Evolutionary conservation across 495 filamentous ascomycete species (phyloP), one percentile per base, ranked within the genome.

Genomic region (Aspergillus bridgeri): DNA sequence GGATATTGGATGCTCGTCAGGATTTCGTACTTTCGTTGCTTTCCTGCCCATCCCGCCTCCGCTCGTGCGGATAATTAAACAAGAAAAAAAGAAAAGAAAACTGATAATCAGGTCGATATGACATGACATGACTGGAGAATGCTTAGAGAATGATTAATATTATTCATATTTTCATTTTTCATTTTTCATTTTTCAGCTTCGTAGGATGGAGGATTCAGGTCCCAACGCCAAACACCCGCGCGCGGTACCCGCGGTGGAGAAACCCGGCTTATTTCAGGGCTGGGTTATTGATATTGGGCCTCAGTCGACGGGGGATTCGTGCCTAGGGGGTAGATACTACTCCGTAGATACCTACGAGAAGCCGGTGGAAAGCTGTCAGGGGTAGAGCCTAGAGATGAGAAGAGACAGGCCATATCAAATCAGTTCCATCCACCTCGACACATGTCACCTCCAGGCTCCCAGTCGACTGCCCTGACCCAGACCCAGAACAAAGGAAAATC

Each of bases 231-330:
- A 38, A 38, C 46, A 17, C 48, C 48, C 24, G 47, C 53, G 59
- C 59, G 59, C 59, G 59, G 59, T 61, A 54, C 53, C 59, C 54
- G 59, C 58, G 58, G 58, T 60, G 58, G 58, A 42, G 56, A 52
- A 13, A 3, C 33, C 33, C 51, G 45, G 59, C 54, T n/a, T 57
- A 54, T 61, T 61, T 49, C 15, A 27, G 43, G 42, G 15, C 23
- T 19, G 29, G 20, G 20, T 18, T 45, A 3, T 29, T 6, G 5
- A 17, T 33, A 15, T 45, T 27, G 20, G 23, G n/a, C n/a, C n/a
- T n/a, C n/a, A n/a, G n/a, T n/a, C n/a, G n/a, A n/a, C n/a, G n/a
- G n/a, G n/a, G n/a, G n/a, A n/a, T n/a, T n/a, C n/a, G n/a, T 46
- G 23, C 29, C 42, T n/a, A 13, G 11, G 8, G 5, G 5, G 48